Percentiles rank a stretch among this genome's conserved stretches.
phyloP scores from a whole-genome alignment of 78 protist genomes.

The Corallochytrium limacisporum region DNA sequence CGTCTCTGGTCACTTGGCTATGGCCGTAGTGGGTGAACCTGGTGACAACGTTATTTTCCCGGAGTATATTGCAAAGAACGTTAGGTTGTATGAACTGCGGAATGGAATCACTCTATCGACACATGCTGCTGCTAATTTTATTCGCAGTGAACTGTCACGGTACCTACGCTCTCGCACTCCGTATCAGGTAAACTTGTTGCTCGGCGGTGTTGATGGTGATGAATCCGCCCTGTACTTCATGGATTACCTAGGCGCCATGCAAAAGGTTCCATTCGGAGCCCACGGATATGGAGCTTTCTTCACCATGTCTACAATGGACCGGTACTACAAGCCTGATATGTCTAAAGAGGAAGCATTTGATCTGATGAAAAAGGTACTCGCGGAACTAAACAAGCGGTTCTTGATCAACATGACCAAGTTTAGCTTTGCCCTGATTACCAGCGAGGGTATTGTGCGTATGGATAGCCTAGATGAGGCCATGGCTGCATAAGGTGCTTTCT shows the following conservation, averaged over 20 bases:
- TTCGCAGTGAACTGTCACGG: slow-evolving; percentile 33
- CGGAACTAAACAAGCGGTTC: slow-evolving; percentile 50
- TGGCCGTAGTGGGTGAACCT: slow-evolving; percentile 17
- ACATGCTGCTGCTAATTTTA: slow-evolving; percentile 39
- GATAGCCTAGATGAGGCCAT: no score
- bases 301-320: slow-evolving; percentile 40
- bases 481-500: no score
- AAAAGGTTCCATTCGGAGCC: slow-evolving; percentile 41
- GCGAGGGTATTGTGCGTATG: no score
- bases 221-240: slow-evolving; percentile 39
- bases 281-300: slow-evolving; percentile 62
- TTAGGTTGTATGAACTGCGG: slow-evolving; percentile 34
- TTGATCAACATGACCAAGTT: not conserved
- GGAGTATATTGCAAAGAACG: slow-evolving; percentile 41
- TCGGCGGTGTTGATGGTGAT: slow-evolving; percentile 54
- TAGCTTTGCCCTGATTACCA: not conserved
- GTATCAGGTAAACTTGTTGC: slow-evolving; percentile 36
- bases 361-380: slow-evolving; percentile 18
- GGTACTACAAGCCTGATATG: slow-evolving; percentile 21
- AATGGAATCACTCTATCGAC: slow-evolving; percentile 38
- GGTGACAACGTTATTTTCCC: slow-evolving; percentile 51
- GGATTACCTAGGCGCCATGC: slow-evolving; percentile 53
- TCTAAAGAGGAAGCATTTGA: slow-evolving; percentile 32
- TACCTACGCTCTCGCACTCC: slow-evolving; percentile 16
- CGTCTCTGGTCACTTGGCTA: not conserved